Evolutionary conservation across 75 land plant genomes (phyloP), one percentile per base, ranked within the genome.

Genomic region (Adiantum capillusveneris): DNA sequence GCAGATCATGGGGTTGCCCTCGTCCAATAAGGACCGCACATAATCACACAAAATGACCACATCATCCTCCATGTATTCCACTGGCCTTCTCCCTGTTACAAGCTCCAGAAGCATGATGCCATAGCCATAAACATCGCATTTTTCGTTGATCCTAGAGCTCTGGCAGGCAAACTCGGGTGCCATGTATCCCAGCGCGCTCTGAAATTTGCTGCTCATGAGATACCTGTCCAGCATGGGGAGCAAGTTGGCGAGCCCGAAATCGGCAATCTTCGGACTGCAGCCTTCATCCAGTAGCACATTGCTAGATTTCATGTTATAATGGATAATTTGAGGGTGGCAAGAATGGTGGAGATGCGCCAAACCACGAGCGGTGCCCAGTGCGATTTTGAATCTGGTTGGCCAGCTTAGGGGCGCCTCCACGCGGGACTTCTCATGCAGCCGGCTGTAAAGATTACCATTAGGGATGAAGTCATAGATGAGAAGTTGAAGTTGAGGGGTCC

Each of bases 51-150:
- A 71, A 36, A 94, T 86, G 41, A 89, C 85, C 34, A 94, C 96
- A 69, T 94, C 98, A 65, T 94, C 96, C 43, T 94, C 96, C 90
- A 83, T 81, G 77, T 94, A 94, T 51, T 94, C 96, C 39, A 94
- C 98, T 1, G 98, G 98, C 53, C 69, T 60, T 64, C 71, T 66
- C 29, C 98, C 98, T 12, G 98, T 89, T 22, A 94, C 77, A 21
- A 86, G 68, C 78, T 94, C 98, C 61, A 94, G 64, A 20, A 85
- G 74, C 57, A 94, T 46, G 19, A 94, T 73, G 29, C 98, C 98
- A 67, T 86, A 94, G 24, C 98, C 90, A 62, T 88, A 94, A 1
- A 94, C 85, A 72, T 94, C 98, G 44, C 96, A 94, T 64, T 86
- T 94, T 74, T 94, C 96, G 20, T 83, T 94, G 51, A 94, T 79